These are phyloP conservation scores for Aspergillus uvarum DNA, from an alignment of 2,329 filamentous ascomycete genomes.

Conservation along the genomic window DNA sequence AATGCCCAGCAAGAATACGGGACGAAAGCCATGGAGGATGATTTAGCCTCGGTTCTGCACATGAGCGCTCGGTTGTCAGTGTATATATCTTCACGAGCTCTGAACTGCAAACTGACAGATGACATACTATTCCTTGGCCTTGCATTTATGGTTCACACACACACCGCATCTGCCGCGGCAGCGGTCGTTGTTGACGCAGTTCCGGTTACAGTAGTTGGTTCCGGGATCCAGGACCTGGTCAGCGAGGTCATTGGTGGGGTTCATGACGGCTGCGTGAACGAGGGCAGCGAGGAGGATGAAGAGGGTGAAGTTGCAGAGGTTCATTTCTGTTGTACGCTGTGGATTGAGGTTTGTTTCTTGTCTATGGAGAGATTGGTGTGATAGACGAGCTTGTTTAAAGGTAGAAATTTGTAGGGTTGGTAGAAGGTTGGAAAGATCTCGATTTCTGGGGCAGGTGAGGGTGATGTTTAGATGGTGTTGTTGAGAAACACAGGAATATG, in stretches of 20 bases:
- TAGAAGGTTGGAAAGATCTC: too few species aligned
- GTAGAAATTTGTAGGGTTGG: too few species aligned
- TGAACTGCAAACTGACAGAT: not conserved
- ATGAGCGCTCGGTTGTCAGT: too few species aligned
- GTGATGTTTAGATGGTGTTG: too few species aligned
- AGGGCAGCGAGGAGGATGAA: slow-evolving; percentile 1
- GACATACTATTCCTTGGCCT: not conserved
- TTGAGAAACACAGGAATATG: too few species aligned
- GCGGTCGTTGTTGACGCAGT: slow-evolving; percentile 5
- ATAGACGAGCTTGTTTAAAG: not conserved
- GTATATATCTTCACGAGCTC: too few species aligned
- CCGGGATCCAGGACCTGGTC: not conserved
- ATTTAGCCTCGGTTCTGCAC: too few species aligned
- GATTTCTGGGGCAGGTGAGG: too few species aligned
- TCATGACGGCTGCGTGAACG: not conserved
- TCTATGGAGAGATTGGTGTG: not conserved
- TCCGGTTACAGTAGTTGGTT: slow-evolving; percentile 5
- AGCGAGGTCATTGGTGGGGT: not conserved
- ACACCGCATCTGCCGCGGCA: slow-evolving; percentile 9
- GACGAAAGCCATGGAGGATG: too few species aligned
- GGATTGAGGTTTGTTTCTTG: not conserved
- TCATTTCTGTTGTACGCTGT: slow-evolving; percentile 1
- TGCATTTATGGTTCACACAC: slow-evolving; percentile 6
- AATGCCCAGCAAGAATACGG: too few species aligned
- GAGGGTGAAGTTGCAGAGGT: slow-evolving; percentile 5